phyloP scores from a whole-genome alignment of 23 red algal species.

The Pyropia haitanensis region DNA sequence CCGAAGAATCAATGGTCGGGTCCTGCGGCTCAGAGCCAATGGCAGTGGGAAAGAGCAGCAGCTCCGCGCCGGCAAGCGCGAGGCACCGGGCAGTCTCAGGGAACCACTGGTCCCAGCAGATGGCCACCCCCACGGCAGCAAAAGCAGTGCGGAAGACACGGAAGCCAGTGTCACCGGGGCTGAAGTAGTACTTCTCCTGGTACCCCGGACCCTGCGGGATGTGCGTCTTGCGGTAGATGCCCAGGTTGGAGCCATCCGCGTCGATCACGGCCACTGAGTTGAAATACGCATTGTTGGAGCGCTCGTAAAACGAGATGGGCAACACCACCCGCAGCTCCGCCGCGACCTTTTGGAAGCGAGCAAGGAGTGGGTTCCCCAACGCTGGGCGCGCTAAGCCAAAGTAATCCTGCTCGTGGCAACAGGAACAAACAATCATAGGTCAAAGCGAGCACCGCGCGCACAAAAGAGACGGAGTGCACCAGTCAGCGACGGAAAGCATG shows the following conservation, averaged over 20 bases:
- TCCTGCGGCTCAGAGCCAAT: slow-evolving; percentile 93
- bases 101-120: slow-evolving; percentile 99
- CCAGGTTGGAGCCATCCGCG: slow-evolving; percentile 50
- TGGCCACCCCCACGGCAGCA: slow-evolving; percentile 54
- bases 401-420: slow-evolving; percentile 1
- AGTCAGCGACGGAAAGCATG: too few relatives aligned
- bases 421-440: too few relatives aligned
- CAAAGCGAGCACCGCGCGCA: too few relatives aligned
- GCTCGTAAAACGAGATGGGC: slow-evolving; percentile 81
- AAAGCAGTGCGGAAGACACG: slow-evolving; percentile 52
- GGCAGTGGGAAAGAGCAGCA: slow-evolving; percentile 86
- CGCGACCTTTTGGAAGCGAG: slow-evolving; percentile 45
- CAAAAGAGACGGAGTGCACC: too few relatives aligned
- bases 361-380: slow-evolving; percentile 11
- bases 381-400: slow-evolving; percentile 18
- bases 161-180: slow-evolving; percentile 78
- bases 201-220: slow-evolving; percentile 90
- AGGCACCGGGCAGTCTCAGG: slow-evolving; percentile 85
- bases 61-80: slow-evolving; percentile 73
- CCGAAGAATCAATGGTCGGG: slow-evolving; percentile 59
- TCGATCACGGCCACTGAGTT: slow-evolving; percentile 82
- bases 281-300: slow-evolving; percentile 61
- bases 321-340: slow-evolving; percentile 53
- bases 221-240: slow-evolving; percentile 83
- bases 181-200: slow-evolving; percentile 95